Conservation (phyloP, 108 stramenopile genomes). For the Parmales sp. region DNA sequence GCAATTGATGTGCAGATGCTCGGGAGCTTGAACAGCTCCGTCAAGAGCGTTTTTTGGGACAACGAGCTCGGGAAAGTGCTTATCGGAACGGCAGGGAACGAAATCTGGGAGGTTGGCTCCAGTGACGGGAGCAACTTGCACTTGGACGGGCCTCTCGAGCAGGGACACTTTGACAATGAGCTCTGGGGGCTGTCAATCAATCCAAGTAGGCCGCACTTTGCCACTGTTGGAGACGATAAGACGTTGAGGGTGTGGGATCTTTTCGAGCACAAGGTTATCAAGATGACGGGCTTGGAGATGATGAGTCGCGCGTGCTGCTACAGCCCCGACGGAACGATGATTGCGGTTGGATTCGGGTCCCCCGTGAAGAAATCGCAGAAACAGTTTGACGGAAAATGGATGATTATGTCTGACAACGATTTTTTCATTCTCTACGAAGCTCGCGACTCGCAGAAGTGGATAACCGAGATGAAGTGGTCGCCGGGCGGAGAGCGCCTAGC, state of each 20-base stretch:
- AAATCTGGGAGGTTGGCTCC: conserved; percentile 46
- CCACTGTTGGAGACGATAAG: conserved; percentile 56
- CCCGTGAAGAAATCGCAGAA: conserved; percentile 10
- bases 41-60: conserved; percentile 33
- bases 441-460: conserved; percentile 39
- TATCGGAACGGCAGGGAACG: conserved; percentile 47
- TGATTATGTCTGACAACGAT: conserved; percentile 38
- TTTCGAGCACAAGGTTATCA: conserved; percentile 20
- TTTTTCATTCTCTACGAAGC: conserved; percentile 46
- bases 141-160: conserved; percentile 13
- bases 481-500: conserved; percentile 34
- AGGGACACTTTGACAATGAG: conserved; percentile 37
- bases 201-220: conserved; percentile 37
- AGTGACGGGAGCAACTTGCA: conserved; percentile 31
- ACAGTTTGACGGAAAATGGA: conserved; percentile 38
- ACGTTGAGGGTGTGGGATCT: conserved; percentile 47
- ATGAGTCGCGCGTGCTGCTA: conserved; percentile 40
- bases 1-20: conserved; percentile 30
- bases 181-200: conserved; percentile 50
- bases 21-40: conserved; percentile 14
- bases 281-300: conserved; percentile 17
- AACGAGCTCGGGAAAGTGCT: conserved; percentile 34
- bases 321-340: conserved; percentile 26
- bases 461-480: conserved; percentile 43
- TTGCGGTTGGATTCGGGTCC: conserved; percentile 35